Base-by-base conservation (phyloP, 371 early-diverging fungal species). In the Rhizopus arrhizus region DNA sequence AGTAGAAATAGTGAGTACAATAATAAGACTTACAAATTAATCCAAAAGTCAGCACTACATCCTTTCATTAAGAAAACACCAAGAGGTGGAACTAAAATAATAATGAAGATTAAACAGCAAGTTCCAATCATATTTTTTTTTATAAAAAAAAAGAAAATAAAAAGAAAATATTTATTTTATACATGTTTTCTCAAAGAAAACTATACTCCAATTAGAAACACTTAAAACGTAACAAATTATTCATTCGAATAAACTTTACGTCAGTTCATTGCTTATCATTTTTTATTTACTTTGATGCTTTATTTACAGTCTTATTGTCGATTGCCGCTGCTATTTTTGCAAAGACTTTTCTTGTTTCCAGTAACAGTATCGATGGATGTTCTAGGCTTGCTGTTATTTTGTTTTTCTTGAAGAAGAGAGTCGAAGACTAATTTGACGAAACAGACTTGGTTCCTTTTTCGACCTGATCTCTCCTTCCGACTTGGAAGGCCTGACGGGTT, bases 61-160 rank as follows among this genome's bases (percentile, higher is more conserved):
- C 79, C 79, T 35, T 57, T 62, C 72, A 78, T 73, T 6, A 78
- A 52, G 53, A 78, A 78, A 46, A 78, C 74, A 38, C 79, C 79
- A 32, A 78, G 62, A 45, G 79, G 79, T 40, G 79, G 79, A 2
- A 78, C 56, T 15, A 78, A 55, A 8, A 78, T 51, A 38, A 75
- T 73, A 36, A 75, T 73, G 13, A 78, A 58, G 59, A 78, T 75
- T 48, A 78, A 65, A 63, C 79, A 78, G 53, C 78, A 78, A 36
- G 73, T 73, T 33, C 73, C 73, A 45, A 74, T 60, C 72, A 74
- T 78, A 46, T 46, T 48, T 40, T 22, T 22, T 22, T 22, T 22
- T 22, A 22, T 22, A 22, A 22, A 22, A 22, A 22, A 22, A 22
- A 22, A 22, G 22, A 22, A 22, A 22, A 22, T 22, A 22, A 22